Conservation (phyloP, 257 asterid species). For the Solanum etuberosum region DNA sequence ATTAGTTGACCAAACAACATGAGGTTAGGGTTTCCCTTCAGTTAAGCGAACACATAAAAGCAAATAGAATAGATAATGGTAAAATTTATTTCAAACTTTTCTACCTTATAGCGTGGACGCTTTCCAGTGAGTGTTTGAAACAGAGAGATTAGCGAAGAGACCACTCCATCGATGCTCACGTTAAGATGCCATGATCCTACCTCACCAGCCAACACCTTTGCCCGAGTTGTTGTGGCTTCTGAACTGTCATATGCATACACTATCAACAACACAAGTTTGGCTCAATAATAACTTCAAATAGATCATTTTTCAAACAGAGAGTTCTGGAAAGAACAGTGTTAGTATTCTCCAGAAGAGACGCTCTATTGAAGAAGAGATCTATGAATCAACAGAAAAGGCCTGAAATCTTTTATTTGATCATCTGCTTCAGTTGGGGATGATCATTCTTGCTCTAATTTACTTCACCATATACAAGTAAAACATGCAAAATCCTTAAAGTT, state of each 20-base stretch:
- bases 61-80: background rate
- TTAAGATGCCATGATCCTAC: conserved; percentile 95
- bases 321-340: background rate
- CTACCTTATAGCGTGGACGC: conserved; percentile 73
- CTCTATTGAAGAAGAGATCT: background rate
- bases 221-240: conserved; percentile 59
- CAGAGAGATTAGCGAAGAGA: conserved; percentile 66
- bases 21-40: background rate
- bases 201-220: conserved; percentile 84
- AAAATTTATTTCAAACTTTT: background rate
- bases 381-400: background rate
- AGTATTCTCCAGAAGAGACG: background rate
- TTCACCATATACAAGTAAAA: background rate
- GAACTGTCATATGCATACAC: conserved; percentile 37
- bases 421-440: background rate
- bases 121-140: conserved; percentile 84
- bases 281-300: background rate
- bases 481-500: background rate
- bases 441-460: background rate
- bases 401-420: background rate
- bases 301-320: background rate
- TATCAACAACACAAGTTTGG: conserved; percentile 1
- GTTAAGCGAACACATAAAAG: background rate
- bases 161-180: conserved; percentile 74
- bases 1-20: background rate